Evolutionary conservation across 1,284 basidiomycete species (phyloP), one percentile per base, ranked within the genome.

Genomic region (Earliella scabrosa): DNA sequence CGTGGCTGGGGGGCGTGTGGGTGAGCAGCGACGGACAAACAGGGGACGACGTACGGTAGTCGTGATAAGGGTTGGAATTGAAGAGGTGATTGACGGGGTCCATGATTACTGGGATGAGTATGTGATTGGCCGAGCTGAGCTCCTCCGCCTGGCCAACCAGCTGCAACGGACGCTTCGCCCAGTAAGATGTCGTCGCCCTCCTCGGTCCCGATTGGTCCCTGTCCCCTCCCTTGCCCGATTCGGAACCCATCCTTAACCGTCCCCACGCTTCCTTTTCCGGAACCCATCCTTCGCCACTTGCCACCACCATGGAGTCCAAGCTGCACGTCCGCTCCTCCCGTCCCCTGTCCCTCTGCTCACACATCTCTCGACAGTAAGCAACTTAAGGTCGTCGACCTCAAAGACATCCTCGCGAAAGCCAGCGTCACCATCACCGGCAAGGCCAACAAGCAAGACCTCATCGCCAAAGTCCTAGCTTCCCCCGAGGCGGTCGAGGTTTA

Each of bases 321-420:
- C 66, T 77, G 75, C 72, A 54, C 44, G 72, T 71, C 29, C 49
- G 55, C 3, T 36, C 46, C 45, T 39, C 52, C 47, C 38, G 32
- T 43, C 46, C 38, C 23, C 40, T 44, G 24, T 8, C 16, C 38
- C 50, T 23, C 11, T 40, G 40, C 56, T 65, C 53, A 65, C 56
- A 5, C 32, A 27, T 20, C 39, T 31, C 21, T 24, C 23, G 29
- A 26, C 66, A 79, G 77, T 21, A 86, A 86, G 73, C 70, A 83
- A 2, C 82, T 90, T 75, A 90, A 88, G 71, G 87, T 90, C 69
- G 78, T 80, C 32, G 88, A 90, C 60, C 83, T 90, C 70, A 86
- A 78, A 65, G 78, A 82, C 51, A 79, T 90, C 61, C 81, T 89
- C 63, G 50, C 77, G 47, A 77, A 77, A 45, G 86, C 85, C 27